A percentile compares a stretch with the other conserved stretches of the same genome.
Evolutionary conservation across 768 basidiomycete genomes (phyloP).

Genomic region (Candolleomyces eurysporus): DNA sequence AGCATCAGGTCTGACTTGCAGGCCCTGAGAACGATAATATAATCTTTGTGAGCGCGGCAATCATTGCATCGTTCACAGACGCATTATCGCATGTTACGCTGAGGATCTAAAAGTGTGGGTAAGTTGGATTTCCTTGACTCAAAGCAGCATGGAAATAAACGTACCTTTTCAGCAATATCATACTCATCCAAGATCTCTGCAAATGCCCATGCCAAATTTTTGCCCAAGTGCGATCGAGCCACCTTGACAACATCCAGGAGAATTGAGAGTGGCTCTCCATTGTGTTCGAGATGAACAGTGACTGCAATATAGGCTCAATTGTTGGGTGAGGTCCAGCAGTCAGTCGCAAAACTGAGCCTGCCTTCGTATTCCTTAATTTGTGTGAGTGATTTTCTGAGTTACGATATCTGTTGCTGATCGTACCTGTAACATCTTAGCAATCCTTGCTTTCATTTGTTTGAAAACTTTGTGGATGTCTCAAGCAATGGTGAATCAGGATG

Average conservation of each 20-base stretch:
- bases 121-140: neutral
- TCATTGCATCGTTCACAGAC: slow-evolving; percentile 32
- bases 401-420: neutral
- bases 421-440: slow-evolving; percentile 24
- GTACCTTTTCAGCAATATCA: slow-evolving; percentile 33
- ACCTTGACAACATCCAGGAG: slow-evolving; percentile 25
- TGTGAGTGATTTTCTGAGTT: neutral
- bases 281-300: slow-evolving; percentile 28
- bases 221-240: slow-evolving; percentile 27
- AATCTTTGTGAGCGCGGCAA: slow-evolving; percentile 18
- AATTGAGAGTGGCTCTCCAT: slow-evolving; percentile 22
- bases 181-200: slow-evolving; percentile 30
- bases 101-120: neutral
- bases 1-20: slow-evolving; percentile 29
- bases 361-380: slow-evolving; percentile 25
- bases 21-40: slow-evolving; percentile 21
- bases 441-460: neutral
- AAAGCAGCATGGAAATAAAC: neutral
- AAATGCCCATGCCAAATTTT: slow-evolving; percentile 31
- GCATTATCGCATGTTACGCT: slow-evolving; percentile 28
- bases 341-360: slow-evolving; percentile 29
- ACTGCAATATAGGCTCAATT: slow-evolving; percentile 27
- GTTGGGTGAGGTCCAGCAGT: slow-evolving; percentile 37
- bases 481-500: slow-evolving; percentile 26
- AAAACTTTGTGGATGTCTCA: slow-evolving; percentile 31